Evolutionary conservation across 2,329 filamentous ascomycete genomes (phyloP), one percentile per base, ranked within the genome.

Genomic region (Clarireedia monteithiana): DNA sequence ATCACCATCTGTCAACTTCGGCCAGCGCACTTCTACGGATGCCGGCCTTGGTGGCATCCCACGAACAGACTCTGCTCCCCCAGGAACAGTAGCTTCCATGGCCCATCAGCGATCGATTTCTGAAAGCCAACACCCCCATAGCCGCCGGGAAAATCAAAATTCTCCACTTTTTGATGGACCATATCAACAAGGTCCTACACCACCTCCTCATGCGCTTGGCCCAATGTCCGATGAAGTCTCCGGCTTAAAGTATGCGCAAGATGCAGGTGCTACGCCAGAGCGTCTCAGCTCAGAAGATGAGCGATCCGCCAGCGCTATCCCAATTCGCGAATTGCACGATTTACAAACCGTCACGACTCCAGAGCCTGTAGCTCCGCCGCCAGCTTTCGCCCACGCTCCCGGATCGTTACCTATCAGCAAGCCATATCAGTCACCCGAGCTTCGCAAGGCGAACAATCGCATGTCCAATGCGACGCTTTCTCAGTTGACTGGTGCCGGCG

Each of bases 391-490:
- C 48, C 89, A 96, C 70, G 78, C 80, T 39, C 82, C 91, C 12
- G 83, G 86, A 58, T 80, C 86, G 51, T 80, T 82, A 49, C 91
- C 91, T 5, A 75, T 77, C 1, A 83, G 80, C 58, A 82, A 82
- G 59, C 88, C 88, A 0, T 83, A 88, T 63, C 83, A 89, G 57
- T 85, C 89, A 30, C 82, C 87, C 14, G 89, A 94, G 67, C 77
- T 92, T 64, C 85, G 88, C 60, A 84, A 84, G 61, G 89, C 88
- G 51, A 94, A 90, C 63, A 91, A 86, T 63, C 85, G 90, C 23
- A 84, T 97, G 69, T 96, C 94, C 26, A 81, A 79, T 63, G 84
- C 84, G 1, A 97, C 92, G 0, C 76, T 96, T 47, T 80, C 85
- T 46, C 90, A 96, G 68, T 77, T 97, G 68, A 83, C 83, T 34